Base-by-base conservation (phyloP, 1,284 basidiomycete genomes). In the Tilletia caries region DNA sequence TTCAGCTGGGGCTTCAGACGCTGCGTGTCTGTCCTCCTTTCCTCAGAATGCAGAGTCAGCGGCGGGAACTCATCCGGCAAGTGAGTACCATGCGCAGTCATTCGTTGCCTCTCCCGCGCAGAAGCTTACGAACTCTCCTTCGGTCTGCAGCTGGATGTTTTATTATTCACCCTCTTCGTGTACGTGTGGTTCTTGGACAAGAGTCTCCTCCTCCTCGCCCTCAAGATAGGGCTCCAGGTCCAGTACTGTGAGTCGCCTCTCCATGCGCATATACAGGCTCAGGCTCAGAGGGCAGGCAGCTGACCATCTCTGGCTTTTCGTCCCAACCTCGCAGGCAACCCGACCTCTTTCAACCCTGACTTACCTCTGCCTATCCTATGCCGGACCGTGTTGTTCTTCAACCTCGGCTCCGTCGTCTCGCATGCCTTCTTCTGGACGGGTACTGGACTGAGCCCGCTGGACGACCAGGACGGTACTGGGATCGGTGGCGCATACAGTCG, bases 101-200 rank as follows among this genome's bases (percentile, higher is more conserved):
- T 33, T 33, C 29, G n/a, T n/a, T n/a, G n/a, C n/a, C n/a, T n/a
- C n/a, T n/a, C n/a, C n/a, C n/a, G 20, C 23, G 58, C 10, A 1
- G 58, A 62, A 13, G 32, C 29, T 20, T 3, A n/a, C 27, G 10
- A 18, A 50, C 20, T 18, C 18, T 4, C 29, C 58, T 10, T 33
- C 32, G 18, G 27, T 15, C 5, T 62, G 4, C 67, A 72, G 70
- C 71, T 77, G 68, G 76, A 77, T 70, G 66, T 77, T 60, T 71
- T 75, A 67, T 71, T 71, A 66, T 77, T 71, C 64, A 50, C 67
- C 15, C 72, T 77, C 71, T 76, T 76, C 66, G 73, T 77, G 43
- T 77, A 77, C 72, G 68, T 73, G 23, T 77, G 75, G 75, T 72
- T 76, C 1, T 69, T 77, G 41, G 76, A 77, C 68, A 72, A 72